Evolutionary conservation across 2,329 filamentous ascomycete genomes (phyloP).

Genomic region (Penicillium sp.): DNA sequence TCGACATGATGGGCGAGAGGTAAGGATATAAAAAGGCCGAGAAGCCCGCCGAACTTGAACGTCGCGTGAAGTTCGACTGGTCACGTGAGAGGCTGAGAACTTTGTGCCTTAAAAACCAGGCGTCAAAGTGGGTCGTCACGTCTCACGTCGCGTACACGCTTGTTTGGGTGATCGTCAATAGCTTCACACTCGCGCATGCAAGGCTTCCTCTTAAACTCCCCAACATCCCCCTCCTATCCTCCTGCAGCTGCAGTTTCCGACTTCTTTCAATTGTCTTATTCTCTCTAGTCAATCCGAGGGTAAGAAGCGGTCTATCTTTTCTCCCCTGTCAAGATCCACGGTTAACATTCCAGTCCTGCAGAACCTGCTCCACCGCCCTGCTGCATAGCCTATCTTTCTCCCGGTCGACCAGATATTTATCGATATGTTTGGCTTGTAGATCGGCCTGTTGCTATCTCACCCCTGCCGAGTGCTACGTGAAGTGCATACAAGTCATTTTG

Average conservation of each 20-base stretch:
- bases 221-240: constrained; percentile 16
- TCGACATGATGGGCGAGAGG: constrained; percentile 49
- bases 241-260: constrained; percentile 16
- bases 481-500: constrained; percentile 10
- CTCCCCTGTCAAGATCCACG: constrained; percentile 6
- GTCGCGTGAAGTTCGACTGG: constrained; percentile 12
- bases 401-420: constrained; percentile 28
- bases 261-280: constrained; percentile 10
- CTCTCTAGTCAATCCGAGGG: constrained; percentile 5
- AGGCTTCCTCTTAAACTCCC: constrained; percentile 28
- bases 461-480: constrained; percentile 7
- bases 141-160: constrained; percentile 42
- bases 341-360: constrained; percentile 30
- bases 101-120: constrained; percentile 11
- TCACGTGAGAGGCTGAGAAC: constrained; percentile 13
- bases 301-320: constrained; percentile 13
- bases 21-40: constrained; percentile 27
- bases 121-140: constrained; percentile 13
- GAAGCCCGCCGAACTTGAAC: constrained; percentile 8
- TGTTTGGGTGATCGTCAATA: constrained; percentile 29
- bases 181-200: constrained; percentile 32
- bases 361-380: constrained; percentile 21
- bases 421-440: constrained; percentile 20
- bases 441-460: constrained; percentile 3
- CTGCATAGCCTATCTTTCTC: constrained; percentile 32